Conservation (phyloP, 169 alveolate genomes). For the Theileria annulata region DNA sequence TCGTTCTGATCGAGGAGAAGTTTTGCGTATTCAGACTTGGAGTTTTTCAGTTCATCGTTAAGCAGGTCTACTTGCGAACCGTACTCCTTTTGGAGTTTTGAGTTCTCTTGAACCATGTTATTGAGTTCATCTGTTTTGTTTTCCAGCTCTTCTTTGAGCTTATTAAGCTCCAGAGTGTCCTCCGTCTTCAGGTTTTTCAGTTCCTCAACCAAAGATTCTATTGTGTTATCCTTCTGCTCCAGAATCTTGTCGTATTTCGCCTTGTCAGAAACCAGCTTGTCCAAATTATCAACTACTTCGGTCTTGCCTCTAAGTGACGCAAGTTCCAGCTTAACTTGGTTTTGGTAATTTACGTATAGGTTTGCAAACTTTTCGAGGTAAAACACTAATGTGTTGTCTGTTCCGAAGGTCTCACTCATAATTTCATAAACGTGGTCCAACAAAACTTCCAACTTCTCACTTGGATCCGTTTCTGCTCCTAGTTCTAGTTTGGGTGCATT, state of each 20-base stretch:
- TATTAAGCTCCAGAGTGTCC: conserved; percentile 25
- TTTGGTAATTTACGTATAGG: conserved; percentile 47
- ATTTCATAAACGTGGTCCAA: conserved; percentile 48
- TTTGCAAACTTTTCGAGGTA: conserved; percentile 63
- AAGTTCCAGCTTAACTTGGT: conserved; percentile 45
- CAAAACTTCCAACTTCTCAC: conserved; percentile 48
- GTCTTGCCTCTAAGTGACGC: conserved; percentile 48
- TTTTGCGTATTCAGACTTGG: conserved; percentile 38
- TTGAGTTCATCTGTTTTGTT: conserved; percentile 14
- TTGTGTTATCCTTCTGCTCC: conserved; percentile 50
- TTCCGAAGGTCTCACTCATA: conserved; percentile 59
- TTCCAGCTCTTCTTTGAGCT: conserved; percentile 22
- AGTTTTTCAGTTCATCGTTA: conserved; percentile 11
- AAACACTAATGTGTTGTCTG: conserved; percentile 55
- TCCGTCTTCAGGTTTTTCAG: conserved; percentile 40
- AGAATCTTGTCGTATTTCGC: conserved; percentile 30
- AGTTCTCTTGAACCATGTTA: conserved; percentile 10
- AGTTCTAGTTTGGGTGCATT: conserved; percentile 12
- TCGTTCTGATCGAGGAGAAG: conserved; percentile 52
- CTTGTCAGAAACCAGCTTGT: conserved; percentile 51
- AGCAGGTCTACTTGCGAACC: conserved; percentile 29
- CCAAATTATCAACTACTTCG: conserved; percentile 54
- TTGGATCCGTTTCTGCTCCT: conserved; percentile 5
- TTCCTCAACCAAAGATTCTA: conserved; percentile 59
- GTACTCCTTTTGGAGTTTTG: conserved; percentile 6